Evolutionary conservation across 2,329 filamentous ascomycete genomes (phyloP), one percentile per base, ranked within the genome.

Genomic region (Trichoderma sp.): DNA sequence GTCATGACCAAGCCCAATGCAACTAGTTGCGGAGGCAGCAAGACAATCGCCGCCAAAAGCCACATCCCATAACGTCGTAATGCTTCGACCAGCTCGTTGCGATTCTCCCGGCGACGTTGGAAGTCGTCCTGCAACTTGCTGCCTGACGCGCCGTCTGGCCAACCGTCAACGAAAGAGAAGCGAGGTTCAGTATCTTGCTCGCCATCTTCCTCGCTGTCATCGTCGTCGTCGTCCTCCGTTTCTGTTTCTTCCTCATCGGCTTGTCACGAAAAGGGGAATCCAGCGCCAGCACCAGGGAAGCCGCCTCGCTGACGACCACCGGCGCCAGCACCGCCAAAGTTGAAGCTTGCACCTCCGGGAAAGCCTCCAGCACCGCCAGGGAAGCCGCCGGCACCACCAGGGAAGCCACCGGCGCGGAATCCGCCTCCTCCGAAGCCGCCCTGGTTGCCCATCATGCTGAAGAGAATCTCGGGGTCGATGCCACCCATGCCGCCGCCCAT

Each of bases 381-480:
- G 78, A 84, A 84, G 26, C 87, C 86, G 57, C 87, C 87, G 80
- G 84, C 76, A 50, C 86, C 84, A 12, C 82, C 81, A 23, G 82
- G 83, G 80, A 87, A 86, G 20, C 88, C 88, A 61, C 86, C 83
- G 55, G 83, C 83, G 63, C 87, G 85, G 76, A 85, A 86, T 70
- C 84, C 84, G 43, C 87, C 85, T 36, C 86, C 86, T 47, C 87
- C 86, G 63, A 88, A 88, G 57, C 85, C 85, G 28, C 85, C 88
- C 74, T 88, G 88, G 75, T 87, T 86, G 72, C 92, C 92, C 91
- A 94, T 94, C 91, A 94, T 94, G 82, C 91, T 93, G 84, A 94
- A 94, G 30, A 95, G 84, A 75, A 94, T 91, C 80, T 93, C 92
- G 23, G 91, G 91, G 78, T 93, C 91, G 79, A 95, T 93, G 77